Evolutionary conservation across 805 yeast genomes (phyloP), one percentile per base, ranked within the genome.

Genomic region (Millerozyma miso): DNA sequence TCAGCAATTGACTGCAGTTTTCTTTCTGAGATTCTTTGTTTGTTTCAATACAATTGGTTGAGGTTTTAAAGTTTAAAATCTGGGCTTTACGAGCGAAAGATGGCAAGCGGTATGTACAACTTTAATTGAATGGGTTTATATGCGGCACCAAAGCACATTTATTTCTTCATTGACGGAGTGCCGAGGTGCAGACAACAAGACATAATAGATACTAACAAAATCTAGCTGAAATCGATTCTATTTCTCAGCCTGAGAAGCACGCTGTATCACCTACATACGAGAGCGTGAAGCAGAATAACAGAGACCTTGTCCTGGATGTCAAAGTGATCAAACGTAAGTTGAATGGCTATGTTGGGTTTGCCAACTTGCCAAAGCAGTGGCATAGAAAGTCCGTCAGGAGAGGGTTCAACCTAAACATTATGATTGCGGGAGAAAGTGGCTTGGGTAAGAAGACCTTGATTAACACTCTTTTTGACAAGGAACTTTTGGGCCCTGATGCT

Each of bases 321-420:
- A 83, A 84, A 54, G 72, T 88, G 48, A 79, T 88, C 56, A 82
- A 84, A 54, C 83, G 95, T 55, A 88, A 88, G 61, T 79, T 91
- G 54, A 86, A 83, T 53, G 91, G 95, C 3, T 90, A 85, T 61
- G 99, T 93, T 43, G 99, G 99, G 4, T 93, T 93, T 69, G 96
- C 97, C 52, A 93, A 90, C 68, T 76, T 93, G 59, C 99, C 99
- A 45, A 93, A 90, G 61, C 99, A 93, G 72, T 93, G 97, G 97
- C 98, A 93, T 70, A 82, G 96, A 68, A 88, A 86, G 66, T 84
- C 96, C 2, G 80, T 88, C 48, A 83, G 85, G 65, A 79, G 87
- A 59, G 99, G 99, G 12, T 93, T 93, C 74, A 79, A 74, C 55
- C 79, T 93, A 61, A 93, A 93, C 62, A 62, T 93, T 47, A 79